phyloP scores from a whole-genome alignment of 202 grass and related monocot genomes.

The Cymbopogon flexuosus region DNA sequence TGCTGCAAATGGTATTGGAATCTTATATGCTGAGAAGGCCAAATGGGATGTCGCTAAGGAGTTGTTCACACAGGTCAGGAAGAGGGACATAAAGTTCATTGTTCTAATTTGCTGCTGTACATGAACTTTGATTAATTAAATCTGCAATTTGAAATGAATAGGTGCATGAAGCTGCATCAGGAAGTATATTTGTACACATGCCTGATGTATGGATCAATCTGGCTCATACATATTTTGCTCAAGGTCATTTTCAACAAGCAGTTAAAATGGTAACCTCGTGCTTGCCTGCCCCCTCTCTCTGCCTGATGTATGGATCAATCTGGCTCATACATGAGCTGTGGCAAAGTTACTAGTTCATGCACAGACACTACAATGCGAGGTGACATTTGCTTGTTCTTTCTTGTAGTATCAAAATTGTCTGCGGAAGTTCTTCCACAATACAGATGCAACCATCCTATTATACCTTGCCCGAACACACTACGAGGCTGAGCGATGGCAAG shows the following conservation, averaged over 20 bases:
- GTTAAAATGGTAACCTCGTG: constrained; percentile 68
- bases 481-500: constrained; percentile 98
- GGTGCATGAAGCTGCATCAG: constrained; percentile 96
- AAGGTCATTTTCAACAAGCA: constrained; percentile 90
- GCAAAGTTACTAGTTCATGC: not conserved
- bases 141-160: constrained; percentile 36
- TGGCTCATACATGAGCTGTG: not conserved
- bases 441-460: constrained; percentile 77
- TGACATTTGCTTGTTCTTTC: constrained; percentile 32
- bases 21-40: constrained; percentile 86
- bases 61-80: constrained; percentile 85
- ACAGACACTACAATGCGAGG: constrained; percentile 1
- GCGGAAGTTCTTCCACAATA: constrained; percentile 89
- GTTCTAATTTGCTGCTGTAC: constrained; percentile 7
- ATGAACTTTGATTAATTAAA: constrained; percentile 17
- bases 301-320: not conserved
- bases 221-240: constrained; percentile 91
- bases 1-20: constrained; percentile 91
- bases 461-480: constrained; percentile 90
- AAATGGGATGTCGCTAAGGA: constrained; percentile 93
- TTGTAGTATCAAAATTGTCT: constrained; percentile 87
- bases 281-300: not conserved
- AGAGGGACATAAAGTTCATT: constrained; percentile 4
- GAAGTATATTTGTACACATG: constrained; percentile 88
- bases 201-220: constrained; percentile 97